Evolutionary conservation across 345 rosid species (phyloP).

Genomic region (Aquilaria malaccensis): DNA sequence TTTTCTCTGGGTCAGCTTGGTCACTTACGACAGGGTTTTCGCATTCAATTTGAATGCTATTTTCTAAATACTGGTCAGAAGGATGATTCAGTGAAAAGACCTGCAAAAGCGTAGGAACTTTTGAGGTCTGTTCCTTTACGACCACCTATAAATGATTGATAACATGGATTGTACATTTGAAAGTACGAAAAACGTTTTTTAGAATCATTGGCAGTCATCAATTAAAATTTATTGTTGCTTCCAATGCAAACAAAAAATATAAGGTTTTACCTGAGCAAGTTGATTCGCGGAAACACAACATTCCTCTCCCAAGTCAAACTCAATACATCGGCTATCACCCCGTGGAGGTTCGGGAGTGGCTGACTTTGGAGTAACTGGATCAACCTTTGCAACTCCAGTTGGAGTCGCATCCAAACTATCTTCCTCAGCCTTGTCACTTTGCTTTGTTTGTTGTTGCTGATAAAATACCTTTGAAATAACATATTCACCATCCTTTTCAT

Average conservation of each 20-base stretch:
- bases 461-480: slow-evolving; percentile 77
- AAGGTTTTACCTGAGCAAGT: slow-evolving; percentile 38
- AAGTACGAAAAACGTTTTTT: too few relatives aligned
- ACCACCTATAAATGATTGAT: background rate
- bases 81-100: slow-evolving; percentile 19
- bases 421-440: slow-evolving; percentile 50
- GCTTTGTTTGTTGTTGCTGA: slow-evolving; percentile 58
- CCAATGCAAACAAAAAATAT: background rate
- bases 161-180: too few relatives aligned
- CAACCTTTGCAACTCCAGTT: slow-evolving; percentile 34
- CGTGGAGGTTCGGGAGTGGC: slow-evolving; percentile 62
- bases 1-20: slow-evolving; percentile 19
- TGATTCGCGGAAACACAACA: slow-evolving; percentile 17
- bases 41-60: slow-evolving; percentile 33
- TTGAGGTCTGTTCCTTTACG: slow-evolving; percentile 4
- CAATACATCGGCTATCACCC: slow-evolving; percentile 29
- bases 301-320: slow-evolving; percentile 24
- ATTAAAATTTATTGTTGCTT: too few relatives aligned
- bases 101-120: slow-evolving; percentile 1
- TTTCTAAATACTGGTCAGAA: slow-evolving; percentile 29
- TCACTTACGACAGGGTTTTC: slow-evolving; percentile 20
- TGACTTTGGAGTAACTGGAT: slow-evolving; percentile 71
- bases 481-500: slow-evolving; percentile 79
- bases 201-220: too few relatives aligned
- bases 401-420: slow-evolving; percentile 34